phyloP scores from a whole-genome alignment of 345 rosid species.

The Eutrema yunnanense region DNA sequence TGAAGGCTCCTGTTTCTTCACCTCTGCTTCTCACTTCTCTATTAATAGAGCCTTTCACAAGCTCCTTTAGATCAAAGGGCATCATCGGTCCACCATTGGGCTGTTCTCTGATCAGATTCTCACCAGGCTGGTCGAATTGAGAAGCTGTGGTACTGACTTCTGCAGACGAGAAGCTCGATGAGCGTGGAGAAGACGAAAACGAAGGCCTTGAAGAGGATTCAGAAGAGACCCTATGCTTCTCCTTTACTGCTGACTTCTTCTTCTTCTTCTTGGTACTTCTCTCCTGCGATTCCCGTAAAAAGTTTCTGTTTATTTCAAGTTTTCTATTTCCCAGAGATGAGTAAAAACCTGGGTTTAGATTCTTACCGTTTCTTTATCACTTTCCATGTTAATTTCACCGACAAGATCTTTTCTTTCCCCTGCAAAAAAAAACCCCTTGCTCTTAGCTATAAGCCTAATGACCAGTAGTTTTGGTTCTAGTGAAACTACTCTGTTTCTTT shows the following conservation, averaged over 20 bases:
- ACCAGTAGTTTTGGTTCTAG: constrained; percentile 6
- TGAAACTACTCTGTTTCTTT: constrained; percentile 6
- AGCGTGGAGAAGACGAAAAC: constrained; percentile 65
- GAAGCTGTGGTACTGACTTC: constrained; percentile 47
- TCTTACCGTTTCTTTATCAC: constrained; percentile 44
- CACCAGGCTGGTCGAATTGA: constrained; percentile 40
- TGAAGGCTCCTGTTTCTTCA: constrained; percentile 2
- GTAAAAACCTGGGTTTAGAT: background rate
- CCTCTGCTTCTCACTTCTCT: constrained; percentile 48
- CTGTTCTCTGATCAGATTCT: constrained; percentile 30
- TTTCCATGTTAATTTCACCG: constrained; percentile 30
- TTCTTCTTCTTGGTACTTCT: constrained; percentile 25
- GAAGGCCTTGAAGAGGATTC: constrained; percentile 67
- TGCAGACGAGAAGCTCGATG: constrained; percentile 63
- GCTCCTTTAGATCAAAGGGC: constrained; percentile 42
- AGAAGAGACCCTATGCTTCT: constrained; percentile 53
- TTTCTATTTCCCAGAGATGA: background rate
- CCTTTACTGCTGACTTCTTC: constrained; percentile 38
- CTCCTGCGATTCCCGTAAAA: constrained; percentile 45
- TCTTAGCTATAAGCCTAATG: constrained; percentile 8
- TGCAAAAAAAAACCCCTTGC: constrained; percentile 21
- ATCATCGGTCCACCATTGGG: constrained; percentile 26
- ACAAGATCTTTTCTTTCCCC: constrained; percentile 41
- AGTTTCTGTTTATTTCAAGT: background rate
- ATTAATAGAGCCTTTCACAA: constrained; percentile 55